Conservation (phyloP, 2,329 filamentous ascomycete genomes). For the Phymatotrichopsis omnivora region DNA sequence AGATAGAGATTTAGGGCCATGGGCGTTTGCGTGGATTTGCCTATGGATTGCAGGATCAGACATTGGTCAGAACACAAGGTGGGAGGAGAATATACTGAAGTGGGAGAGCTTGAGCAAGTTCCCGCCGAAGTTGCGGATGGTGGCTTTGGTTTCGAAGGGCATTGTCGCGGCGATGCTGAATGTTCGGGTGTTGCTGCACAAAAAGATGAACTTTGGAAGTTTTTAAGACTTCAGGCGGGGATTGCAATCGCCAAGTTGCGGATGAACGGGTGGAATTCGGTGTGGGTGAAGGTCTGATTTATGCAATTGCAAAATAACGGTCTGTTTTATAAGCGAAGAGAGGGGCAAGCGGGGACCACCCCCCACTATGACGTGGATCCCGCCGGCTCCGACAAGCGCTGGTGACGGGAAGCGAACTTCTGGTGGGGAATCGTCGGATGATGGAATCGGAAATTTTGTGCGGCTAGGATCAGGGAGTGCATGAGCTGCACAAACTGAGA, state of each 20-base stretch:
- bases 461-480: too few species aligned
- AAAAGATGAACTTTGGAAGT: neutral
- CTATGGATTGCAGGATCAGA: constrained; percentile 1
- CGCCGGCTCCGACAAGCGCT: too few species aligned
- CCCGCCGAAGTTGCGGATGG: constrained; percentile 85
- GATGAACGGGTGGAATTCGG: neutral
- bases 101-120: constrained; percentile 92
- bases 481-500: too few species aligned
- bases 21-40: constrained; percentile 62
- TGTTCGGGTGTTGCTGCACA: neutral
- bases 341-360: too few species aligned
- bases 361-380: too few species aligned
- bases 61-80: constrained; percentile 1
- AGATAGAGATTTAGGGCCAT: constrained; percentile 93
- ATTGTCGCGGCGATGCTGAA: constrained; percentile 40
- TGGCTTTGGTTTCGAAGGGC: constrained; percentile 81
- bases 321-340: too few species aligned
- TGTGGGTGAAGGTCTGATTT: neutral
- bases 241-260: neutral
- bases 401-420: too few species aligned
- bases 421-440: too few species aligned
- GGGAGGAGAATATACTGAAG: constrained; percentile 36
- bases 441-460: too few species aligned
- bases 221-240: neutral
- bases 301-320: too few species aligned